Evolutionary conservation across 768 basidiomycete species (phyloP).

Genomic region (Glaciozyma martinii): DNA sequence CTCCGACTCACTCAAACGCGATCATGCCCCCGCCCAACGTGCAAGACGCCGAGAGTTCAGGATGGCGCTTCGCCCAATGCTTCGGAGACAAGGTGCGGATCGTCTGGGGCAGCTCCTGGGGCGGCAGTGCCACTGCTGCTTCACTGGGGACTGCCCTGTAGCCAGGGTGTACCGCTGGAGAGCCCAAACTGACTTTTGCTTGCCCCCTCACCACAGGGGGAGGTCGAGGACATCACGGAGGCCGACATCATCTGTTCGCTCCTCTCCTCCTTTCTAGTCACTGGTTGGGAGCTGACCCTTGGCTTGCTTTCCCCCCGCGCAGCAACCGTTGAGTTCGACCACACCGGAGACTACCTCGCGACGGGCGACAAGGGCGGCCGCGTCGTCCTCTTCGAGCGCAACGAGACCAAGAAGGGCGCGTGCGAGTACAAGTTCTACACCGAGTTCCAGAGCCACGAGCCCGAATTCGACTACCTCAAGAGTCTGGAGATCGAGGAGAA

Average conservation of each 20-base stretch:
- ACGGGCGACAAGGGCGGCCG: constrained; percentile 99
- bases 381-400: constrained; percentile 96
- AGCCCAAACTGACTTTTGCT: neutral
- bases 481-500: constrained; percentile 99
- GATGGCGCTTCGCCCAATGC: constrained; percentile 99
- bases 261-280: neutral
- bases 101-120: neutral
- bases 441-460: constrained; percentile 98
- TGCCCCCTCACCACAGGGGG: constrained; percentile 41
- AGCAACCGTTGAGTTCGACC: constrained; percentile 96
- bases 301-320: neutral
- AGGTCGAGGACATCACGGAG: constrained; percentile 99
- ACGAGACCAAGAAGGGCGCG: constrained; percentile 90
- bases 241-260: constrained; percentile 79
- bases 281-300: neutral
- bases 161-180: neutral
- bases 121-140: neutral
- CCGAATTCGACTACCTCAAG: constrained; percentile 99
- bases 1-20: neutral
- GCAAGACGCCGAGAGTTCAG: constrained; percentile 38
- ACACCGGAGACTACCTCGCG: constrained; percentile 97
- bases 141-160: too few species aligned
- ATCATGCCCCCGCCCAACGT: neutral
- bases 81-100: constrained; percentile 85
- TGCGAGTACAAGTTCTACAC: constrained; percentile 99